phyloP scores from a whole-genome alignment of 2,329 filamentous ascomycete genomes.

The Neoscytalidium dimidiatum region DNA sequence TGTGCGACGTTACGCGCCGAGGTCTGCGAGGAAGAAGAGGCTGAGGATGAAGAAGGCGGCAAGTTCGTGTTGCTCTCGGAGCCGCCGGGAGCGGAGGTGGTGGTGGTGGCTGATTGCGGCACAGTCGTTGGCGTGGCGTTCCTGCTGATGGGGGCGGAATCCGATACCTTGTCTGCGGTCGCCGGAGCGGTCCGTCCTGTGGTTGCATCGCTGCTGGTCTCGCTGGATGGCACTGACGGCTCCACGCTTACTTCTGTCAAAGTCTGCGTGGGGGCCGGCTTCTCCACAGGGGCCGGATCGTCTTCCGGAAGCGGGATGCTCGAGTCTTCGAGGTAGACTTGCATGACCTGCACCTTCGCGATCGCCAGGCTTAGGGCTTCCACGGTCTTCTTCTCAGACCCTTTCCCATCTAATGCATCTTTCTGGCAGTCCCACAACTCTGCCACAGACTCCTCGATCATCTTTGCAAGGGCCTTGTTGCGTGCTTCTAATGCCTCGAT shows the following conservation, averaged over 20 bases:
- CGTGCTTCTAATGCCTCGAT: conserved; percentile 59
- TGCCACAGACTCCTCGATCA: conserved; percentile 68
- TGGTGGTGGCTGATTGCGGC: conserved; percentile 22
- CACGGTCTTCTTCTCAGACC: conserved; percentile 34
- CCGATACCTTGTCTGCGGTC: conserved; percentile 17
- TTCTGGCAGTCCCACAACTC: conserved; percentile 64
- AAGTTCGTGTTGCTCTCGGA: neutral
- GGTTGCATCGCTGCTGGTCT: conserved; percentile 14
- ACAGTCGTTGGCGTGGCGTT: conserved; percentile 13
- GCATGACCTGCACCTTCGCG: conserved; percentile 53
- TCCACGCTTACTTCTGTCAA: neutral
- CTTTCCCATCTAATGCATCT: conserved; percentile 46
- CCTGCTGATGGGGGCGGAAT: conserved; percentile 10
- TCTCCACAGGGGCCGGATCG: conserved; percentile 31
- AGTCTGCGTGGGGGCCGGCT: neutral
- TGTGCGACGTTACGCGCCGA: conserved; percentile 25
- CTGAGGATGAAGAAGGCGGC: neutral
- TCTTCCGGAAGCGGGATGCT: conserved; percentile 45
- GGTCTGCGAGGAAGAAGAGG: neutral
- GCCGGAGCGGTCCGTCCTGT: neutral
- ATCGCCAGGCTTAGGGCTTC: conserved; percentile 50
- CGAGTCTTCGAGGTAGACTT: conserved; percentile 52
- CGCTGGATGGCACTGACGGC: conserved; percentile 23
- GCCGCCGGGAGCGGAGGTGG: conserved; percentile 12
- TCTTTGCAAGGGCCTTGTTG: conserved; percentile 65